Conservation (phyloP, 2,329 filamentous ascomycete species). For the Polychaeton citri region DNA sequence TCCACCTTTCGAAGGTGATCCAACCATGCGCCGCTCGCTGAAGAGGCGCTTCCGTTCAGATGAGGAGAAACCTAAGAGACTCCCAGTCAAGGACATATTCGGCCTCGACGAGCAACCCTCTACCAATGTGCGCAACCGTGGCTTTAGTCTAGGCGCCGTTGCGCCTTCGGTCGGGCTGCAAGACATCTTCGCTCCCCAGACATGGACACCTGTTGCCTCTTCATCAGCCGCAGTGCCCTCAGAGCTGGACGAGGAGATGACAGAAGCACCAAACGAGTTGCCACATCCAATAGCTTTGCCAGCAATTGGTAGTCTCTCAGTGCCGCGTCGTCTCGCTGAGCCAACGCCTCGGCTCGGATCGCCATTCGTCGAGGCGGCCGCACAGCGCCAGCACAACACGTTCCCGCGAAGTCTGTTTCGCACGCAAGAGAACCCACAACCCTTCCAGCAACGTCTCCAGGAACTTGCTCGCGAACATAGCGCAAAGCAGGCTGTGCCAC, state of each 20-base stretch:
- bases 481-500: conserved; percentile 4
- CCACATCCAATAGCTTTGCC: conserved; percentile 5
- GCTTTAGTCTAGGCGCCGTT: conserved; percentile 47
- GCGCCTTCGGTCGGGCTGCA: conserved; percentile 38
- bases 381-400: conserved; percentile 27
- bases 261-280: conserved; percentile 11
- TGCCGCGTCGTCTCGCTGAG: conserved; percentile 23
- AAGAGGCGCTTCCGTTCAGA: conserved; percentile 47
- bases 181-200: conserved; percentile 40
- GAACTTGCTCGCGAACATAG: conserved; percentile 15
- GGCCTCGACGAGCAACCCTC: conserved; percentile 28
- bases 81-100: conserved; percentile 33
- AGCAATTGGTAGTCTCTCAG: conserved; percentile 15
- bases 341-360: conserved; percentile 33
- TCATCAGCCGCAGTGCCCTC: background rate
- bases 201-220: background rate
- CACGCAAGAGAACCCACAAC: conserved; percentile 13
- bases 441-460: conserved; percentile 18
- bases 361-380: conserved; percentile 30
- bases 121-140: conserved; percentile 44
- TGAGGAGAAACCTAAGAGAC: conserved; percentile 32
- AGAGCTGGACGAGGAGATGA: conserved; percentile 15
- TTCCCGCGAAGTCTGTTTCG: conserved; percentile 30
- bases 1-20: conserved; percentile 37
- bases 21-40: conserved; percentile 38